Evolutionary conservation across 495 filamentous ascomycete genomes (phyloP).

Genomic region (Tuber borchii): DNA sequence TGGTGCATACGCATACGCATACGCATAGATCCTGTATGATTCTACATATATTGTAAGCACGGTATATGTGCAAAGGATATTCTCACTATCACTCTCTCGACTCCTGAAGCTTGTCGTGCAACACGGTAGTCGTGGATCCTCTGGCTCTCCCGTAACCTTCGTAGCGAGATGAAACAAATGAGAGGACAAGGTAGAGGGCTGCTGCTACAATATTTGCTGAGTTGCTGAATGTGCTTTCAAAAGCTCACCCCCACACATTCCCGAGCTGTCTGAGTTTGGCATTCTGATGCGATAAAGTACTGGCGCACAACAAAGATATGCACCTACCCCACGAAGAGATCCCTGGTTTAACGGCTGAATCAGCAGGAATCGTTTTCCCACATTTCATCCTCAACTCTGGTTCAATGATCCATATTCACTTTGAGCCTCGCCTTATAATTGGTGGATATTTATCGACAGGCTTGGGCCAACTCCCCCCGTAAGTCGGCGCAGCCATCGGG

Average conservation of each 20-base stretch:
- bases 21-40: not conserved
- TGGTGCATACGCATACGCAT: not conserved
- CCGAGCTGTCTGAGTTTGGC: constrained; percentile 17
- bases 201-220: not conserved
- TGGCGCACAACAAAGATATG: constrained; percentile 22
- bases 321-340: not conserved
- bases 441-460: not conserved
- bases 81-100: not conserved
- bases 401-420: not conserved
- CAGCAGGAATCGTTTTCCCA: not conserved
- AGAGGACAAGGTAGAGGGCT: constrained; percentile 20
- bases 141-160: constrained; percentile 14
- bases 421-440: not conserved
- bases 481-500: not conserved
- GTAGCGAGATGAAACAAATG: constrained; percentile 32
- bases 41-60: not conserved
- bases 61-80: not conserved
- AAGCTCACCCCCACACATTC: constrained; percentile 30
- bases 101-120: not conserved
- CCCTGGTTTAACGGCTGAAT: not conserved
- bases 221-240: constrained; percentile 19
- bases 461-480: not conserved
- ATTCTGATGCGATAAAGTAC: constrained; percentile 23
- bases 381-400: not conserved
- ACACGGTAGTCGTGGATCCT: not conserved